These are phyloP conservation scores for Myxozyma neotropica DNA, from an alignment of 805 yeast species.

Conservation along the genomic window DNA sequence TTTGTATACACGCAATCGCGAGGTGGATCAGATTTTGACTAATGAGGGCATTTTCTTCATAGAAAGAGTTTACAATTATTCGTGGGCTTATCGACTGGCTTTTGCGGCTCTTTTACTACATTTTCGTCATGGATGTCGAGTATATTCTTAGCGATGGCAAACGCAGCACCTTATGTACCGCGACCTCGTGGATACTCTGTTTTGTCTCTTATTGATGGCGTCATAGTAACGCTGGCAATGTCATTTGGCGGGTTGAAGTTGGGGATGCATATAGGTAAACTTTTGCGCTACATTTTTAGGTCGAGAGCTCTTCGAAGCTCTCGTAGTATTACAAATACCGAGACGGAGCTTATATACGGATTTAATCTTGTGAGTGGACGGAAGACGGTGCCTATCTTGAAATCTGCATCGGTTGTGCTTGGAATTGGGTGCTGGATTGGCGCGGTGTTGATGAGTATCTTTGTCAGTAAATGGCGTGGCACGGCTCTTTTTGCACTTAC, in stretches of 20 bases:
- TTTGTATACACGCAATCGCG: too few species aligned
- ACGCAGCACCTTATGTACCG: constrained; percentile 13
- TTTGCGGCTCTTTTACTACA: constrained; percentile 38
- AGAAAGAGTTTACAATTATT: constrained; percentile 22
- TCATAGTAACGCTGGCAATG: constrained; percentile 31
- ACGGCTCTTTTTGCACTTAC: constrained; percentile 30
- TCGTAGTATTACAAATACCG: too few species aligned
- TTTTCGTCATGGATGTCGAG: constrained; percentile 38
- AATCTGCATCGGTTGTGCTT: constrained; percentile 15
- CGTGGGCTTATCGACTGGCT: constrained; percentile 37
- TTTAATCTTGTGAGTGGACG: constrained; percentile 10
- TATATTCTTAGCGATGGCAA: constrained; percentile 34
- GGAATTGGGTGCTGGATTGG: constrained; percentile 35
- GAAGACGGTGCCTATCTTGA: background rate
- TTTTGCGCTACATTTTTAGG: background rate
- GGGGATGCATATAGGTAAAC: constrained; percentile 32
- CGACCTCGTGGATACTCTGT: constrained; percentile 36
- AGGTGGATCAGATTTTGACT: too few species aligned
- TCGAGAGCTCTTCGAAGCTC: background rate
- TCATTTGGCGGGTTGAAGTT: constrained; percentile 30
- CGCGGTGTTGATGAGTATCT: constrained; percentile 29
- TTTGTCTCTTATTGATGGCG: constrained; percentile 27
- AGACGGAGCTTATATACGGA: background rate
- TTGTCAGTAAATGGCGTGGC: constrained; percentile 34
- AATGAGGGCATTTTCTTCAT: background rate